These are phyloP conservation scores for Saturnispora galanensis DNA, from an alignment of 805 yeast genomes.

Conservation along the genomic window DNA sequence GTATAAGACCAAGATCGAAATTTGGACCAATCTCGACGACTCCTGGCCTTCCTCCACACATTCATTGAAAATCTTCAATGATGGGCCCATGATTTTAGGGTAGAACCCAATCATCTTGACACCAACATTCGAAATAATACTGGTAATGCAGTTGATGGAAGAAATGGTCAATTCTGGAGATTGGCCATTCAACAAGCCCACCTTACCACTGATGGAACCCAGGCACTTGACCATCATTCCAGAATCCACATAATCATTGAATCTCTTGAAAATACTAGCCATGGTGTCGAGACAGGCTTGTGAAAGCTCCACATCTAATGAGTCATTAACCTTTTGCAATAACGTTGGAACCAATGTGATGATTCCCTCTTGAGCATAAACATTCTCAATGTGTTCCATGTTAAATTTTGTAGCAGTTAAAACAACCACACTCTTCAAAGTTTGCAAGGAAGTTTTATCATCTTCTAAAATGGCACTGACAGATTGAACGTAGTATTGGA, in stretches of 20 bases:
- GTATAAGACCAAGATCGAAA: conserved; percentile 60
- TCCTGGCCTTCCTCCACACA: conserved; percentile 24
- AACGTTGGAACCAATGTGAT: conserved; percentile 41
- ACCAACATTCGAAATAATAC: conserved; percentile 65
- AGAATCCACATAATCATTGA: conserved; percentile 42
- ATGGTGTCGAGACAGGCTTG: conserved; percentile 66
- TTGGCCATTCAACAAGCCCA: conserved; percentile 40
- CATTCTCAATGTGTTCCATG: conserved; percentile 47
- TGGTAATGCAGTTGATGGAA: conserved; percentile 61
- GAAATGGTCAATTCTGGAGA: conserved; percentile 60
- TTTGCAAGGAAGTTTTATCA: conserved; percentile 32
- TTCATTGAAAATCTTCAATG: conserved; percentile 48
- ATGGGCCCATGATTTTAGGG: conserved; percentile 75
- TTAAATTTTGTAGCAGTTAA: conserved; percentile 63
- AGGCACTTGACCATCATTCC: conserved; percentile 41
- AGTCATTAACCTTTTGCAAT: conserved; percentile 29
- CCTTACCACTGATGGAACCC: conserved; percentile 35
- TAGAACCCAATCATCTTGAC: conserved; percentile 77
- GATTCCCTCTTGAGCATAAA: conserved; percentile 42
- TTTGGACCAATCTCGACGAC: conserved; percentile 40
- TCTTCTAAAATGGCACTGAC: conserved; percentile 34
- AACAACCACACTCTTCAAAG: conserved; percentile 52
- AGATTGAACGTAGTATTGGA: conserved; percentile 59
- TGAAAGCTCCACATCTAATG: conserved; percentile 38
- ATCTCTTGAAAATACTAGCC: conserved; percentile 52